Evolutionary conservation across 768 basidiomycete species (phyloP).

Genomic region (Lyophyllum semitale): DNA sequence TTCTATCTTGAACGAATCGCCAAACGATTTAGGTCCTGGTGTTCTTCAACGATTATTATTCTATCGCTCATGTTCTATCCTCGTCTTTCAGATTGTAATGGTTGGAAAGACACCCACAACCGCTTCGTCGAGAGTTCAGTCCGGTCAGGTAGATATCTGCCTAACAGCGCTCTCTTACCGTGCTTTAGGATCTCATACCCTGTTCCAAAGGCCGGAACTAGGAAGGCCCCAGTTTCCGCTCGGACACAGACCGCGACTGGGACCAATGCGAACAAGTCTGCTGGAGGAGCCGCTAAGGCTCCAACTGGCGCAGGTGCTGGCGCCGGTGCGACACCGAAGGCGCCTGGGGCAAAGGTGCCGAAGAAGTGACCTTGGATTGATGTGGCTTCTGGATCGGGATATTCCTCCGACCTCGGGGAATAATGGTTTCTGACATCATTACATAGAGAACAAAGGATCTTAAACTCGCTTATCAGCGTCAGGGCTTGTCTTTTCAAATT

Average conservation of each 20-base stretch:
- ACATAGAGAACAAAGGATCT: too few species aligned
- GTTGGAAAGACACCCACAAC: constrained; percentile 8
- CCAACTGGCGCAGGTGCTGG: constrained; percentile 1
- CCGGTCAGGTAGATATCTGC: background rate
- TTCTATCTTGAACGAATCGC: background rate
- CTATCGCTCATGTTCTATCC: background rate
- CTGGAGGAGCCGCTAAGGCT: constrained; percentile 6
- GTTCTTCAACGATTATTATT: background rate
- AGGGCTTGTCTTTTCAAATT: too few species aligned
- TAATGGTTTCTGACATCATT: too few species aligned
- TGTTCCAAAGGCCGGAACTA: constrained; percentile 5
- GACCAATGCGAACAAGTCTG: constrained; percentile 3
- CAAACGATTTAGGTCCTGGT: background rate
- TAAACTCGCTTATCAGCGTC: too few species aligned
- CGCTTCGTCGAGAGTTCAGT: constrained; percentile 7
- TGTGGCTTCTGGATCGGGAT: too few species aligned
- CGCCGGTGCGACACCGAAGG: background rate
- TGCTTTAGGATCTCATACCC: background rate
- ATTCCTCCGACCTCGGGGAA: too few species aligned
- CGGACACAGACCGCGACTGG: constrained; percentile 4
- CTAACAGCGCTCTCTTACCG: background rate
- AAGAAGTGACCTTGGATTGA: constrained; percentile 8
- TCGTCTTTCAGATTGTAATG: background rate
- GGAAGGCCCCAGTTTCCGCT: constrained; percentile 4
- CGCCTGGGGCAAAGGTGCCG: constrained; percentile 4